Percentiles rank a stretch among this genome's conserved stretches.
These are phyloP conservation scores for Aphanomyces invadans DNA, from an alignment of 352 stramenopile species.

Conservation along the genomic window DNA sequence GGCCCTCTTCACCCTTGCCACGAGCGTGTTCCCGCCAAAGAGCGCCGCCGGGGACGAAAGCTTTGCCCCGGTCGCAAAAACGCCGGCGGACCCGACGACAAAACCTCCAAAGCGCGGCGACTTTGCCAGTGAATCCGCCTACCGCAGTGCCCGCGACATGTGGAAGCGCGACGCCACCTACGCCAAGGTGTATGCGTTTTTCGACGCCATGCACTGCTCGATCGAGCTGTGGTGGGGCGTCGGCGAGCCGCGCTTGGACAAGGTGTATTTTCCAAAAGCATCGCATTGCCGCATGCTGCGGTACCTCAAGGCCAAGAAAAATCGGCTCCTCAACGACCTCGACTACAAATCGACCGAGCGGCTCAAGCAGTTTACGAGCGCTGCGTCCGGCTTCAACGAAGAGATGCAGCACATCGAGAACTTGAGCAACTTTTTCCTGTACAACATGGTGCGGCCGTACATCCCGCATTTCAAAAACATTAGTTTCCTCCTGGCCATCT, in stretches of 20 bases:
- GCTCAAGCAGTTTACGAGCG: conserved; percentile 20
- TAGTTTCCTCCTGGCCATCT: conserved; percentile 24
- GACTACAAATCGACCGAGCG: conserved; percentile 24
- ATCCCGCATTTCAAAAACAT: conserved; percentile 21
- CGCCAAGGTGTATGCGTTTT: conserved; percentile 21
- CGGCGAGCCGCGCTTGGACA: conserved; percentile 10
- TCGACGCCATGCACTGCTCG: conserved; percentile 21
- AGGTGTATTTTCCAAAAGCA: conserved; percentile 19
- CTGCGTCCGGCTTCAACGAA: conserved; percentile 1
- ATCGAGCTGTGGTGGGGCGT: conserved; percentile 22
- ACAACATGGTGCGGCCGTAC: conserved; percentile 22
- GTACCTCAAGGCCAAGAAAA: conserved; percentile 18
- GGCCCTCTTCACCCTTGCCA: conserved; percentile 17
- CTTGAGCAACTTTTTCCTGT: conserved; percentile 18
- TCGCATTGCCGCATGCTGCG: conserved; percentile 23
- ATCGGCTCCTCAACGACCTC: neutral
- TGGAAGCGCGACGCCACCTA: conserved; percentile 16
- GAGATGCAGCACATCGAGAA: conserved; percentile 24
- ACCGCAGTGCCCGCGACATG: neutral
- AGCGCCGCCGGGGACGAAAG: neutral
- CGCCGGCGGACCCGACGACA: neutral
- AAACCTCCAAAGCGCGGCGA: conserved; percentile 15
- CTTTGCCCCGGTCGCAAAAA: conserved; percentile 7
- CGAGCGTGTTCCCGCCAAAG: conserved; percentile 7
- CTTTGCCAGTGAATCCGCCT: conserved; percentile 18